Evolutionary conservation across 2,329 filamentous ascomycete genomes (phyloP).

Genomic region (Albophoma yamanashiensis): DNA sequence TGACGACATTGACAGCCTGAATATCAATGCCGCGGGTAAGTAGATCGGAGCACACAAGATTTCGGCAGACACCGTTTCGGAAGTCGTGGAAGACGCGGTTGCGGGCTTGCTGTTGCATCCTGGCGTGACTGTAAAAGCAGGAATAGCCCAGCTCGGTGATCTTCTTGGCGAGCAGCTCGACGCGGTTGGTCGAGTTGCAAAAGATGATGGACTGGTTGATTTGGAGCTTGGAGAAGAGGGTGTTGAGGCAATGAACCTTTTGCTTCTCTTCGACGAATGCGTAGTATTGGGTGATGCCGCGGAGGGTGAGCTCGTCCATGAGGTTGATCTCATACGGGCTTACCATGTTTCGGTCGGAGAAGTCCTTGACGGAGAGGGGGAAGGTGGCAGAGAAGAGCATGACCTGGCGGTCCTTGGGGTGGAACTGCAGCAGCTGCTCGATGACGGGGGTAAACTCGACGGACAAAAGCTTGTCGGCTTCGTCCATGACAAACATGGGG

Average conservation of each 20-base stretch:
- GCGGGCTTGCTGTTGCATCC: conserved; percentile 92
- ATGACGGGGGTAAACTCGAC: conserved; percentile 96
- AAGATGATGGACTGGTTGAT: conserved; percentile 99
- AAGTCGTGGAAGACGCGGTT: conserved; percentile 99
- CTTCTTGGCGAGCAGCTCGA: conserved; percentile 96
- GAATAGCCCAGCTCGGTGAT: conserved; percentile 99
- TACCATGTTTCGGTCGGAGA: conserved; percentile 96
- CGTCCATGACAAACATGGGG: conserved; percentile 98
- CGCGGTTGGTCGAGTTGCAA: conserved; percentile 97
- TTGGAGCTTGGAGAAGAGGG: conserved; percentile 95
- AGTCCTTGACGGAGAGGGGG: conserved; percentile 91
- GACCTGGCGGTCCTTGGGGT: conserved; percentile 94
- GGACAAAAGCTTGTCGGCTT: conserved; percentile 95
- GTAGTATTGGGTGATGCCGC: conserved; percentile 98
- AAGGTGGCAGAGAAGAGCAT: conserved; percentile 99
- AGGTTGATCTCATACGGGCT: conserved; percentile 97
- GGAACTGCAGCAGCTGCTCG: conserved; percentile 88
- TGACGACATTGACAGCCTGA: conserved; percentile 97
- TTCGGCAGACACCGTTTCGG: conserved; percentile 93
- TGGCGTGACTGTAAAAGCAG: conserved; percentile 98
- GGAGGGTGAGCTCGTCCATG: conserved; percentile 96
- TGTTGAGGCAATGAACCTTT: conserved; percentile 98
- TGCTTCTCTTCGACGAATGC: conserved; percentile 99
- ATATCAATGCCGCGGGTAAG: conserved; percentile 99
- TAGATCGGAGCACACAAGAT: conserved; percentile 94